Base-by-base conservation (phyloP, 176 grass and related monocot genomes). In the Bolboschoenus planiculmis region DNA sequence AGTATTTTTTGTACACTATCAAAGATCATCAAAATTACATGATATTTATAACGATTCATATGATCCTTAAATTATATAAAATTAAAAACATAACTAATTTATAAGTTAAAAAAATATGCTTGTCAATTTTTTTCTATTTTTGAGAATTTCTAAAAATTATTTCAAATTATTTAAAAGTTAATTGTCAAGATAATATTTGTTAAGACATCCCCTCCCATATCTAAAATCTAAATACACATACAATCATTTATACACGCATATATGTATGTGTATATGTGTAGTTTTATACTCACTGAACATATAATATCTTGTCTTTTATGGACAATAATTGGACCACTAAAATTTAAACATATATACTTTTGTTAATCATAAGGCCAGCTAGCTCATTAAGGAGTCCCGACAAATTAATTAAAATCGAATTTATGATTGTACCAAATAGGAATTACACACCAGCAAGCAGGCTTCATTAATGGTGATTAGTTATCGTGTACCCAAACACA, bases 401-500 rank as follows among this genome's bases (percentile, higher is more conserved):
- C 46, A 31, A 48, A 75, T 46, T 75, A 48, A 29, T 24, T 46
- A 26, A 48, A 75, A 27, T 8, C 5, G 3, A 76, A 51, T 50
- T n/a, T 73, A 53, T 30, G 43, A 51, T 31, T 11, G 72, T 76
- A 16, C 26, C 11, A 31, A n/a, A 39, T 76, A 76, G 10, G 30
- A 48, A 48, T 33, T 53, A 44, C n/a, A 8, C 20, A 76, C 71
- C 71, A 30, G 13, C 42, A 51, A 53, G 72, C 72, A 76, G 30
- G 26, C 13, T 76, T 51, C 46, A 76, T 76, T 76, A 50, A 76
- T 76, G 13, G 21, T 76, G 71, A 51, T n/a, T 5, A 76, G 71
- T 42, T 50, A 76, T 8, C 21, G 26, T 50, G 31, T 30, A 76
- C 43, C 8, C 44, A 76, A 50, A 76, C 13, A 2, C 14, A 53